phyloP scores from a whole-genome alignment of 805 yeast genomes.

The Babjeviella inositovora region DNA sequence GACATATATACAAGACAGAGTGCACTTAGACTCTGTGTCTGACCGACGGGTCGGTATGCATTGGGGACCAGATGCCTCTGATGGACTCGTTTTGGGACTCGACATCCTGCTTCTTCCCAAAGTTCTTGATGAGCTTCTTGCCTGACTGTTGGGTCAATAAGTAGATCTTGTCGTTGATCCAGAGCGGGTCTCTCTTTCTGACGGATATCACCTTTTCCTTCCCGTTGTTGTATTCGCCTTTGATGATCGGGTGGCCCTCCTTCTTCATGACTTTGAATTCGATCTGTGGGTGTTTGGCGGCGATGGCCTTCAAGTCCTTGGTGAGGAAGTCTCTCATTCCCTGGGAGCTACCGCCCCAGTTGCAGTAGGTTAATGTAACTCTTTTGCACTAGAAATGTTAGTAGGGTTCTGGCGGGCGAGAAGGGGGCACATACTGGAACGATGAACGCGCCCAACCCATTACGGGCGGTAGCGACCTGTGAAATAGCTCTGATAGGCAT shows the following conservation, averaged over 20 bases:
- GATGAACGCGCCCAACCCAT: slow-evolving; percentile 64
- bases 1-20: no score
- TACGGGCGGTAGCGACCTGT: slow-evolving; percentile 45
- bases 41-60: slow-evolving; percentile 47
- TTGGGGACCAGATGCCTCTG: slow-evolving; percentile 97
- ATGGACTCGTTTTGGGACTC: slow-evolving; percentile 68
- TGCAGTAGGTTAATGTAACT: slow-evolving; percentile 69
- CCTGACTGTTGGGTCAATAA: slow-evolving; percentile 61
- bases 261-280: slow-evolving; percentile 57
- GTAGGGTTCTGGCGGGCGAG: neutral
- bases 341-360: slow-evolving; percentile 89
- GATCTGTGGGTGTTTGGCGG: slow-evolving; percentile 44
- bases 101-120: slow-evolving; percentile 60
- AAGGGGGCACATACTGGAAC: slow-evolving; percentile 19
- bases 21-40: slow-evolving; percentile 24
- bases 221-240: slow-evolving; percentile 35
- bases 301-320: slow-evolving; percentile 33
- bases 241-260: slow-evolving; percentile 71
- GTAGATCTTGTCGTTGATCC: slow-evolving; percentile 48
- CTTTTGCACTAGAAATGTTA: slow-evolving; percentile 35
- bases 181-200: slow-evolving; percentile 47
- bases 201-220: slow-evolving; percentile 53
- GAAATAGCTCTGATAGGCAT: slow-evolving; percentile 49
- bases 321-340: slow-evolving; percentile 65
- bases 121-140: slow-evolving; percentile 28